Evolutionary conservation across 2,329 filamentous ascomycete genomes (phyloP), one percentile per base, ranked within the genome.

Genomic region (Daldinia eschscholtzii): DNA sequence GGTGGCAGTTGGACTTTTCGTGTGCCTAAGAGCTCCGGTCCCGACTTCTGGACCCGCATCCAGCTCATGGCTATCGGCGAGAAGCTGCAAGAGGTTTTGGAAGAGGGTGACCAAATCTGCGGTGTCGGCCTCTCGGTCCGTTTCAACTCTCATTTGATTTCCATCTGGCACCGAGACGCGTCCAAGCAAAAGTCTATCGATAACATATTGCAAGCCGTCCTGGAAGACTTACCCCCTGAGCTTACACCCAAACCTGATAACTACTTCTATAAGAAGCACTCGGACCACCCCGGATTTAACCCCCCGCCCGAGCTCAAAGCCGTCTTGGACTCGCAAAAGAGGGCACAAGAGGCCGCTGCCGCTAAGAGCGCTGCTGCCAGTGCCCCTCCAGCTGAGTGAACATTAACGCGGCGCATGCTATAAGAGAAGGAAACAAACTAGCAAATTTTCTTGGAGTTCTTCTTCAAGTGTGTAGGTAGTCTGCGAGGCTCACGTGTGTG

Each of bases 1-100:
- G 95, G 95, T 59, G 95, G 95, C 57, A 92, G 92, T 79, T 98
- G 93, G 93, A 97, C 93, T 23, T 97, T 98, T 81, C 90, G 94
- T 57, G 91, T 98, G 50, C 90, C 91, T 71, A 97, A 97, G 84
- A 86, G 85, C 69, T 86, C 87, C 41, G 89, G 88, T 5, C 87
- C 89, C 2, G 91, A 91, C 75, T 92, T 93, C 77, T 98, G 91
- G 93, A 94, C 90, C 74, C 89, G 91, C 78, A 86, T 97, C 69
- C 89, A 94, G 82, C 83, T 95, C 78, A 86, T 96, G 80, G 93
- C 93, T 37, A 93, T 96, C 68, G 93, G 93, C 37, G 93, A 97
- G 84, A 87, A 91, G 77, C 83, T 97, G 70, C 91, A 96, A 82
- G 85, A 87, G 71, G 91, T 88, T 15, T 84, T 97, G 10, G 91